A percentile compares a stretch with the other conserved stretches of the same genome.
Conservation (phyloP, 305 asterid species). For the Striga hermonthica region DNA sequence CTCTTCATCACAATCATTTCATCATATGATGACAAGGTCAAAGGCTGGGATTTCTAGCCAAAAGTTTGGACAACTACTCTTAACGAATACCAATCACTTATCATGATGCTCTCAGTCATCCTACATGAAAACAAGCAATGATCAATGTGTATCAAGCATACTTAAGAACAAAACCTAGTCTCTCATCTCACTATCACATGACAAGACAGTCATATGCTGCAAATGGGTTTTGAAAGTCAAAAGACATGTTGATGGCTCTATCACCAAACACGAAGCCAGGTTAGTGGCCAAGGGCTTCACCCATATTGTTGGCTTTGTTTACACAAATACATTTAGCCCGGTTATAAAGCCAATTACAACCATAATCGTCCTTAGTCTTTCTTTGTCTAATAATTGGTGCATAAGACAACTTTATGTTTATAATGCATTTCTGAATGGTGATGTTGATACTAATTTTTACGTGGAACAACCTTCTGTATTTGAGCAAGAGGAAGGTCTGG, state of each 20-base stretch:
- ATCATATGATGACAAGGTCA: neutral
- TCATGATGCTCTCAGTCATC: neutral
- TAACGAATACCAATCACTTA: neutral
- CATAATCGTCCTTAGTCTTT: neutral
- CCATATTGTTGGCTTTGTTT: neutral
- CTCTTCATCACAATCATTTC: neutral
- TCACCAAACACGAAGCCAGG: neutral
- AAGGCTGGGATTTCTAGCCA: neutral
- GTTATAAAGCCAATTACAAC: neutral
- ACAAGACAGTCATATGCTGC: neutral
- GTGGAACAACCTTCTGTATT: neutral
- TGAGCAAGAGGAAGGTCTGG: neutral
- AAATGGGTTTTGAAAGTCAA: neutral
- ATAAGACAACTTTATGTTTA: neutral
- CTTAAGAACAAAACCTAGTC: neutral
- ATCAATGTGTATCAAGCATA: neutral
- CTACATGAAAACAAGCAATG: neutral
- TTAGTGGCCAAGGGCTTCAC: neutral
- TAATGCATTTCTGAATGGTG: neutral
- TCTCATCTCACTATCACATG: neutral
- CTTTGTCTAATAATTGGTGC: neutral
- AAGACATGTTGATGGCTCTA: neutral
- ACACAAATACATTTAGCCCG: neutral
- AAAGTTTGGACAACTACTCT: neutral
- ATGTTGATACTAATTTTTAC: no score